These are phyloP conservation scores for Xylariaceae sp. DNA, from an alignment of 2,329 filamentous ascomycete genomes.

Conservation along the genomic window DNA sequence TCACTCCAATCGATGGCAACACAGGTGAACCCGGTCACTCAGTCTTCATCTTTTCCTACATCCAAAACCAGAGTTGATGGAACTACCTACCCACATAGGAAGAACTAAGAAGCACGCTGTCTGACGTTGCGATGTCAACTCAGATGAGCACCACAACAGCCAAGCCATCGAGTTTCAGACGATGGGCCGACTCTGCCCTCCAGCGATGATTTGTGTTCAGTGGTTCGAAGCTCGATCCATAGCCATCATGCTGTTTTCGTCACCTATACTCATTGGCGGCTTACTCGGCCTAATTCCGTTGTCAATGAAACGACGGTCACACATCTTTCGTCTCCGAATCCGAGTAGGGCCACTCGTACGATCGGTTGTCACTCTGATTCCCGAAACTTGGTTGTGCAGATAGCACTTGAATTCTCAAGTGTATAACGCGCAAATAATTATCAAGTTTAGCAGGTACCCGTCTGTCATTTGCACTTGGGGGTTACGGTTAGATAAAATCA, in stretches of 20 bases:
- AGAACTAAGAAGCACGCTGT: neutral
- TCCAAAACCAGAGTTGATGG: neutral
- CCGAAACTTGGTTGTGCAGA: constrained; percentile 1
- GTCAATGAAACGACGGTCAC: neutral
- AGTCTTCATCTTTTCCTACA: neutral
- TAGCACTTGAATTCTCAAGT: neutral
- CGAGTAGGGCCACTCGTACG: constrained; percentile 1
- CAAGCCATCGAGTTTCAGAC: neutral
- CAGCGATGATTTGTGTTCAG: neutral
- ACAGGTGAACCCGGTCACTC: neutral
- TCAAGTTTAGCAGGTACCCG: neutral
- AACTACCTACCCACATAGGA: neutral
- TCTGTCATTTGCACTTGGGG: neutral
- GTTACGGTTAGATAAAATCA: neutral
- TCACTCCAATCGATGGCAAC: neutral
- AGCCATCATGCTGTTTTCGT: neutral
- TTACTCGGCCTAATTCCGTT: constrained; percentile 7
- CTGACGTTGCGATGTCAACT: neutral
- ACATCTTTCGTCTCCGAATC: neutral
- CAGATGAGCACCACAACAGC: neutral
- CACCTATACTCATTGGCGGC: neutral
- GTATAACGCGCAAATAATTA: neutral
- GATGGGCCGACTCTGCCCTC: neutral
- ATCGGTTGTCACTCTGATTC: neutral
- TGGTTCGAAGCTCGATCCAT: neutral